A percentile compares a stretch with the other conserved stretches of the same genome.
phyloP scores from a whole-genome alignment of 441 rosid species.

The Gossypium schwendimanii region DNA sequence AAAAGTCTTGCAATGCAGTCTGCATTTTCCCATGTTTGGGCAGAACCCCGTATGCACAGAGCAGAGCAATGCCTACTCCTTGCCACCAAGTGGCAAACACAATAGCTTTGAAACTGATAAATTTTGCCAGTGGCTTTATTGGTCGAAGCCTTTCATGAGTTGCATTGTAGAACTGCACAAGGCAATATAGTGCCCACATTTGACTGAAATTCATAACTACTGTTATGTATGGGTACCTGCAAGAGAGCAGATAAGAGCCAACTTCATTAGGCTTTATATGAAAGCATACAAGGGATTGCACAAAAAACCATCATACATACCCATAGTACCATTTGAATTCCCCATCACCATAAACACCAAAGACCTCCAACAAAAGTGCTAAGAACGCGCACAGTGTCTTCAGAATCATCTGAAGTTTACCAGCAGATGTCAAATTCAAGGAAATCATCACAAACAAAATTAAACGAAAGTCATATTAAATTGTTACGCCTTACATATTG shows the following conservation, averaged over 20 bases:
- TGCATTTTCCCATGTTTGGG: conserved; percentile 48
- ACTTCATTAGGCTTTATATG: background rate
- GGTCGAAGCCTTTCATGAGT: conserved; percentile 62
- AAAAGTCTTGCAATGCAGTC: conserved; percentile 65
- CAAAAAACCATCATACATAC: conserved; percentile 30
- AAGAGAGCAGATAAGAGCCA: background rate
- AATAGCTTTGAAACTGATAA: conserved; percentile 88
- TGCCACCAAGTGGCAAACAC: conserved; percentile 98
- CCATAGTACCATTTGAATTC: conserved; percentile 82
- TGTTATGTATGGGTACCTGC: conserved; percentile 77
- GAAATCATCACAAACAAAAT: background rate
- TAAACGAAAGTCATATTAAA: background rate
- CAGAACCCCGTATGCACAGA: conserved; percentile 51
- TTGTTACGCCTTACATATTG: conserved; percentile 55
- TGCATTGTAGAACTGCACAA: conserved; percentile 75
- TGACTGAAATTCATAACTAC: conserved; percentile 83
- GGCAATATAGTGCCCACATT: conserved; percentile 90
- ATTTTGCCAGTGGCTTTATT: conserved; percentile 76
- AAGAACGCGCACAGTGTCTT: conserved; percentile 74
- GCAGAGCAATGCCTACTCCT: conserved; percentile 66
- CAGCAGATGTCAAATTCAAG: conserved; percentile 3
- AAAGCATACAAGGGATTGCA: background rate
- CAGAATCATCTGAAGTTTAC: conserved; percentile 68
- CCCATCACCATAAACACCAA: conserved; percentile 71
- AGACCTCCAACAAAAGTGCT: conserved; percentile 60